Base-by-base conservation (phyloP, 495 filamentous ascomycete genomes). In the Talaromyces nanjingensis region DNA sequence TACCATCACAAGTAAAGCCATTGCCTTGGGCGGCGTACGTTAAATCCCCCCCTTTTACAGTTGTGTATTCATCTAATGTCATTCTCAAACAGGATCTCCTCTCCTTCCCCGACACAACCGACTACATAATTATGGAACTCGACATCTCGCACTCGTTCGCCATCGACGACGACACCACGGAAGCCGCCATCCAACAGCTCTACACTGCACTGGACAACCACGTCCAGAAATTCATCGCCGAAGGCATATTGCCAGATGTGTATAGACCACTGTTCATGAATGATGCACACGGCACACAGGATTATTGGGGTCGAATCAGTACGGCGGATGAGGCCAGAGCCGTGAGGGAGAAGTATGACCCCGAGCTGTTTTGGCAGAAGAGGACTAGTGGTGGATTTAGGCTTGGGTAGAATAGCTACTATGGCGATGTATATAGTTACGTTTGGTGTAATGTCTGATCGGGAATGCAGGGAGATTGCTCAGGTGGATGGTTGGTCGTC, bases 201-300 rank as follows among this genome's bases (percentile, higher is more conserved):
- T 76, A 74, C 57, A 65, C 65, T 6, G 74, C 73, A 4, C 58
- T 77, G 56, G 69, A 66, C 27, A 74, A 71, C 27, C 47, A 73
- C 4, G 69, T 76, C 22, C 65, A 71, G 47, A 69, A 72, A 18
- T 76, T 73, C 64, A 76, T 84, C 55, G 67, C 79, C 33, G 64
- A 80, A 14, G 72, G 77, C 34, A 74, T 79, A 1, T 66, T 81
- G 9, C 77, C 78, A 0, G 76, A 84, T 39, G 82, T 78, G 31
- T 84, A 83, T 64, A 72, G 84, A 45, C 83, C 83, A 4, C 63
- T 87, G 0, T 87, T 87, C 72, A 80, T 83, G 83, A 87, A 86
- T 68, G 83, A 87, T 63, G 79, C 77, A 1, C 83, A 82, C 70
- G 81, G 74, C 59, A 71, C 77, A 27, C 81, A 87, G 72, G 84